Conservation (phyloP, 345 rosid species). For the Arabidopsis thaliana region TAIR10.1 NC_003076.8:25699001-25699500, state of each 20-base stretch:
- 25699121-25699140: slow-evolving; percentile 28
- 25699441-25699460: neutral
- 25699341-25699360: neutral
- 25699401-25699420: neutral
- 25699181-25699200: neutral
- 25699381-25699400: neutral
- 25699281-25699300: neutral
- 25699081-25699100: slow-evolving; percentile 3
- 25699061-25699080: neutral
- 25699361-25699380: neutral
- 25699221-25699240: neutral
- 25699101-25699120: slow-evolving; percentile 27
- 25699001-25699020: slow-evolving; percentile 1
- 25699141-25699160: no score
- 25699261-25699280: neutral
- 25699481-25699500: neutral
- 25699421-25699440: neutral
- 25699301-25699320: neutral
- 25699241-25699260: neutral
- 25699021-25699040: slow-evolving; percentile 28
- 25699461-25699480: neutral
- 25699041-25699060: neutral
- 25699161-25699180: neutral
- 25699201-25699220: neutral
- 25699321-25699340: neutral